Evolutionary conservation across 768 basidiomycete species (phyloP), one percentile per base, ranked within the genome.

Genomic region (Plicaturopsis crispa): DNA sequence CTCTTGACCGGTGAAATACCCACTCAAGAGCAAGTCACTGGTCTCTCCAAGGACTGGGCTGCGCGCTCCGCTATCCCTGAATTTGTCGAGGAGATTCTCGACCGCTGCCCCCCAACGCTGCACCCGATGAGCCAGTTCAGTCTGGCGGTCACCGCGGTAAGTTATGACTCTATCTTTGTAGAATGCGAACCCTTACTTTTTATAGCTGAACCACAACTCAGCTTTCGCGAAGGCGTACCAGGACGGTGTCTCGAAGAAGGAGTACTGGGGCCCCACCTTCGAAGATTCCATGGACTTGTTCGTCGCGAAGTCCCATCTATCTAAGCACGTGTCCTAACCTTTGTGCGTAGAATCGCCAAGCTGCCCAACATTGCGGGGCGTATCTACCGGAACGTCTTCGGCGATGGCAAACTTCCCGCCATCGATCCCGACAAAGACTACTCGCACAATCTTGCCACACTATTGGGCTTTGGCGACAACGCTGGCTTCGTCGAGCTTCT

Each of bases 71-170:
- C 81, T 33, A 78, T 98, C 46, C 92, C 93, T 32, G 82, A 85
- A 44, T 93, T 94, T 50, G 85, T 98, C n/a, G 92, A 97, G 63
- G 92, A 96, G 54, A 75, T 96, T 50, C 75, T 98, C 36, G 94
- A 98, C 69, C 66, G 91, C 60, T 90, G 87, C 64, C 87, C 87
- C 14, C 81, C 85, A 36, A 93, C 91, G 12, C 76, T 98, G 32
- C 94, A 98, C 62, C 94, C 94, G 47, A 98, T 98, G 94, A 91
- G 86, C 62, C 94, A 98, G 66, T 96, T 98, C 68, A 85, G 84
- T 58, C 69, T 96, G 56, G 93, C 93, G 42, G 89, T 94, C 50
- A 97, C 93, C 48, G 92, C 94, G 21, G 84, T 86, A 56, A 31
- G 75, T 63, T 11, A 22, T 10, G 1, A 21, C 35, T 21, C 32